Evolutionary conservation across 2,329 filamentous ascomycete genomes (phyloP).

Genomic region (Colletotrichum australisinense): DNA sequence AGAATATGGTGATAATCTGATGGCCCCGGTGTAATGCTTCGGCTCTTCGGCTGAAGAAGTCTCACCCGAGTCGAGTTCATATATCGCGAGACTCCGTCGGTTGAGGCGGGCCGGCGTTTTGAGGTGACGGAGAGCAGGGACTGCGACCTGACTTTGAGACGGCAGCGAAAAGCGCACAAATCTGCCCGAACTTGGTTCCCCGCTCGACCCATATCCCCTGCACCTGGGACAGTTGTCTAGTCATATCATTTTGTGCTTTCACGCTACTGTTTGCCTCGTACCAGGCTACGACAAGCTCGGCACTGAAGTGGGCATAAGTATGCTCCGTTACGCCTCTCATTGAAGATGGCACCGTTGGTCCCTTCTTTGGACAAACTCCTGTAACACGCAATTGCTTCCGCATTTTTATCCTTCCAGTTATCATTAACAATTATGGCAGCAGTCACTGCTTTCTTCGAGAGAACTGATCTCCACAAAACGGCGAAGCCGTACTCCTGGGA

Average conservation of each 20-base stretch:
- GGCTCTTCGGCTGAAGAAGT: neutral
- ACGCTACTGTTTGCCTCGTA: too few relatives aligned
- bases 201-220: neutral
- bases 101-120: too few relatives aligned
- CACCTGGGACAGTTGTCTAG: neutral
- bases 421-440: neutral
- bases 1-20: too few relatives aligned
- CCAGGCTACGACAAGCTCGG: too few relatives aligned
- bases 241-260: neutral
- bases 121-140: too few relatives aligned
- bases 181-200: neutral
- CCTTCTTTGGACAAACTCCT: too few relatives aligned
- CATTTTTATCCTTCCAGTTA: neutral
- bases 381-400: too few relatives aligned
- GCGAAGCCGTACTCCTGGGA: slow-evolving; percentile 6
- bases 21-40: too few relatives aligned
- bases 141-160: neutral
- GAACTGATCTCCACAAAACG: neutral
- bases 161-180: neutral
- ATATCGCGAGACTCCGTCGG: too few relatives aligned
- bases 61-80: neutral
- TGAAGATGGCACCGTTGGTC: neutral
- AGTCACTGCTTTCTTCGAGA: slow-evolving; percentile 3
- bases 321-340: neutral
- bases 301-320: neutral